These are phyloP conservation scores for Fusarium protoensiforme DNA, from an alignment of 2,329 filamentous ascomycete genomes.

Conservation along the genomic window DNA sequence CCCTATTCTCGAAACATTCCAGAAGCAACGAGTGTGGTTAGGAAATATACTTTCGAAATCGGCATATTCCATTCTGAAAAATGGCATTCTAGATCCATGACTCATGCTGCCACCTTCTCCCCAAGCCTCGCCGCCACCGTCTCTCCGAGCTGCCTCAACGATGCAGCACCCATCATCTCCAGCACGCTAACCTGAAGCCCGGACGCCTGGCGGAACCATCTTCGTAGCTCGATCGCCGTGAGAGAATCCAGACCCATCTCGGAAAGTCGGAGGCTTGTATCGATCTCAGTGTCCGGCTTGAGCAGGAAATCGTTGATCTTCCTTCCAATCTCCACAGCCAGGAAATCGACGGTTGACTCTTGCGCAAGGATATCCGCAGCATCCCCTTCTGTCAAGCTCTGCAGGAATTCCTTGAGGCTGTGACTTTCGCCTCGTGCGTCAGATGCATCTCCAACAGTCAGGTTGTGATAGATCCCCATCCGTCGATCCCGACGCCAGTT, in stretches of 20 bases:
- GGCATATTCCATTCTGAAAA: not conserved
- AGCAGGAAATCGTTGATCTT: conserved; percentile 24
- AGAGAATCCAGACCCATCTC: conserved; percentile 25
- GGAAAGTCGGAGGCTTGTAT: not conserved
- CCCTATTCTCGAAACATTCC: not conserved
- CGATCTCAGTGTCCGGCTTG: not conserved
- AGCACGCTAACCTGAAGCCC: conserved; percentile 20
- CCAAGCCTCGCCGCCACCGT: not conserved
- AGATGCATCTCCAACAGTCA: not conserved
- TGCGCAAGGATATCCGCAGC: not conserved
- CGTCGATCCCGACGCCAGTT: conserved; percentile 22
- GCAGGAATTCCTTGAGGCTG: conserved; percentile 4
- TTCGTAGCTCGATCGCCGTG: conserved; percentile 16
- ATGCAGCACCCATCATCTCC: conserved; percentile 22
- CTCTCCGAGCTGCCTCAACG: not conserved
- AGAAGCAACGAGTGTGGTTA: not conserved
- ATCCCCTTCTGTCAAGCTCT: not conserved
- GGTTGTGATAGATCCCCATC: conserved; percentile 23
- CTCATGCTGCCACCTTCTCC: not conserved
- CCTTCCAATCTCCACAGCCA: conserved; percentile 8
- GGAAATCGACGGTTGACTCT: not conserved
- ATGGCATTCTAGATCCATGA: not conserved
- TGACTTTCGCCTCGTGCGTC: not conserved
- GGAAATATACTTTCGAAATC: not conserved
- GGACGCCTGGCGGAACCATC: conserved; percentile 18